Evolutionary conservation across 2,329 filamentous ascomycete genomes (phyloP), one percentile per base, ranked within the genome.

Genomic region (Teratosphaeria destructans): DNA sequence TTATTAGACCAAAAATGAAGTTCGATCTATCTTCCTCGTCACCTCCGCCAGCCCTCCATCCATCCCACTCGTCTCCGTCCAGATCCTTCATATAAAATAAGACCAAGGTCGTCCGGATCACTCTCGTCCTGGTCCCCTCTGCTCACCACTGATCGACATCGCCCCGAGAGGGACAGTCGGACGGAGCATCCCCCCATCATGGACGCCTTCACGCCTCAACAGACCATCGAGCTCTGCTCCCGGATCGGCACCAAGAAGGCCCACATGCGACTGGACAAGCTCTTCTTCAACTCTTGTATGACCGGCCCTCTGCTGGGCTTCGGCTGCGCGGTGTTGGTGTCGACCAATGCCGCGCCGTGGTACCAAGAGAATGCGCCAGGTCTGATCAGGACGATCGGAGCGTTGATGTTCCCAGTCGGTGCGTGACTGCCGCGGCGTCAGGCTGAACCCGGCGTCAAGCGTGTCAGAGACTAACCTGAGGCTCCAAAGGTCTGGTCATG

Each of bases 241-340:
- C 75, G 78, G 12, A 73, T 77, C 16, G 81, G 80, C 6, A 71
- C 72, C 27, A 73, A 73, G 57, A 84, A 83, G 66, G 80, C 79
- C 8, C 75, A 79, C 59, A 49, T 49, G 43, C 16, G 78, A 5
- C 71, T 78, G 3, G 76, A 81, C 65, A 82, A 82, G 63, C 72
- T 82, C 52, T 82, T 82, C 62, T 63, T 79, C 52, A 80, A 77
- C 61, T 70, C 77, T 12, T 43, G 43, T 8, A 49, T 80, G 55
- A 79, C 80, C 4, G 81, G 81, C 0, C 77, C 76, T 58, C 69
- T 83, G 4, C 70, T 83, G 1, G 74, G 77, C 2, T 82, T 84
- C 62, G 80, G 77, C 4, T 78, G 76, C 52, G 79, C 77, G 0
- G 64, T 61, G 2, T 59, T 62, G 14, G 57, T 71, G 3, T 64